These are phyloP conservation scores for Wolfiporia cocos DNA, from an alignment of 1,284 basidiomycete genomes.

Conservation along the genomic window DNA sequence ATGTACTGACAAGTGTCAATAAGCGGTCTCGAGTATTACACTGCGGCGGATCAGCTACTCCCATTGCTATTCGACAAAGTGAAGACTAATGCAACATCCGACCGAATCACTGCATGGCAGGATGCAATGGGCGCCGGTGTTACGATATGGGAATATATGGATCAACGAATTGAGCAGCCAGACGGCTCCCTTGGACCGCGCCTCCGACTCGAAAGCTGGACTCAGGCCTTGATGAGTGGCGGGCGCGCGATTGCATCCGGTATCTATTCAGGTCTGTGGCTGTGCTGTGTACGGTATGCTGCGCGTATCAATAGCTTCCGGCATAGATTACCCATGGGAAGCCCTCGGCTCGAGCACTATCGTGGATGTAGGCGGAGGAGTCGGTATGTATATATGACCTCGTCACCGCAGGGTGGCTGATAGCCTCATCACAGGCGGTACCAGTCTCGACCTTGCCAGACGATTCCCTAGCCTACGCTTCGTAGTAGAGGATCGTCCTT, in stretches of 20 bases:
- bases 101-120: slow-evolving; percentile 4
- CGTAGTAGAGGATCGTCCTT: slow-evolving; percentile 13
- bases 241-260: slow-evolving; percentile 1
- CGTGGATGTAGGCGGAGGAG: slow-evolving; percentile 17
- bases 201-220: slow-evolving; percentile 7
- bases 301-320: not conserved
- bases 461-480: slow-evolving; percentile 12
- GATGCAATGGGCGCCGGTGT: not conserved
- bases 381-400: slow-evolving; percentile 7
- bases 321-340: slow-evolving; percentile 14
- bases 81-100: not conserved
- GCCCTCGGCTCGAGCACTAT: slow-evolving; percentile 8
- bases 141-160: slow-evolving; percentile 8
- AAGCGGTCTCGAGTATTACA: slow-evolving; percentile 4
- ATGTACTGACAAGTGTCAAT: not conserved
- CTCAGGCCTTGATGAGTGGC: slow-evolving; percentile 10
- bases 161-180: slow-evolving; percentile 3
- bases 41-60: slow-evolving; percentile 8
- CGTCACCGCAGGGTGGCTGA: not conserved
- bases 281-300: not conserved
- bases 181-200: slow-evolving; percentile 8
- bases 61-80: slow-evolving; percentile 5
- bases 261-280: slow-evolving; percentile 7
- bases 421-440: slow-evolving; percentile 5
- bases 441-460: slow-evolving; percentile 8